These are phyloP conservation scores for Capronia americana DNA, from an alignment of 2,329 filamentous ascomycete genomes.

Conservation along the genomic window DNA sequence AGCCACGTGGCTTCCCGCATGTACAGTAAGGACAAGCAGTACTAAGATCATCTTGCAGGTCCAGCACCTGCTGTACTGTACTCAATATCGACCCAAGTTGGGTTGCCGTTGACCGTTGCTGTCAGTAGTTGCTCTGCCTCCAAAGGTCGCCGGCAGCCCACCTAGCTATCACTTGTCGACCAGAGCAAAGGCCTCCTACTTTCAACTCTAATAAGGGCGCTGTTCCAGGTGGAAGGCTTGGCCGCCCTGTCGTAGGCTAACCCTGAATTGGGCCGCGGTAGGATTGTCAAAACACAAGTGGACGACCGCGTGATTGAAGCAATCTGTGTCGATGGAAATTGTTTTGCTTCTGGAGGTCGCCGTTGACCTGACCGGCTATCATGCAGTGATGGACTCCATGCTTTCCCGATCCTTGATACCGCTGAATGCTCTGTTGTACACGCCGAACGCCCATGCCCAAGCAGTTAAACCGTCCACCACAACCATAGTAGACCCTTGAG, in stretches of 20 bases:
- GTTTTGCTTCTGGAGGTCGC: neutral
- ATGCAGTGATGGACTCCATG: neutral
- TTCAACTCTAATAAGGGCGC: neutral
- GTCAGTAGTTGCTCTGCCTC: neutral
- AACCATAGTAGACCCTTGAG: constrained; percentile 80
- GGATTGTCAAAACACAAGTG: neutral
- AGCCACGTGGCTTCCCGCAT: neutral
- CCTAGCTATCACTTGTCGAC: neutral
- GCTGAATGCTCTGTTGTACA: constrained; percentile 12
- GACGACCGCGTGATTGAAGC: neutral
- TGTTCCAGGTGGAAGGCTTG: neutral
- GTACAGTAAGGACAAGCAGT: neutral
- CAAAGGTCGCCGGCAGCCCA: neutral
- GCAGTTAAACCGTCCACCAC: constrained; percentile 73
- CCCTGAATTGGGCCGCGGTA: neutral
- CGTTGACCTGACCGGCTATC: neutral
- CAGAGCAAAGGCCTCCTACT: neutral
- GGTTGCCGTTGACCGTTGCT: neutral
- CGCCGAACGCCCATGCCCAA: neutral
- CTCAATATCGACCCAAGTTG: neutral
- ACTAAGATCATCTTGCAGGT: neutral
- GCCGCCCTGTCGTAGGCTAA: too few species aligned
- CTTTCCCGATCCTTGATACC: constrained; percentile 3
- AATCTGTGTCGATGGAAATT: neutral
- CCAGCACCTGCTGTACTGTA: neutral